These are phyloP conservation scores for Termitomyces sp. DNA, from an alignment of 768 basidiomycete species.

Conservation along the genomic window DNA sequence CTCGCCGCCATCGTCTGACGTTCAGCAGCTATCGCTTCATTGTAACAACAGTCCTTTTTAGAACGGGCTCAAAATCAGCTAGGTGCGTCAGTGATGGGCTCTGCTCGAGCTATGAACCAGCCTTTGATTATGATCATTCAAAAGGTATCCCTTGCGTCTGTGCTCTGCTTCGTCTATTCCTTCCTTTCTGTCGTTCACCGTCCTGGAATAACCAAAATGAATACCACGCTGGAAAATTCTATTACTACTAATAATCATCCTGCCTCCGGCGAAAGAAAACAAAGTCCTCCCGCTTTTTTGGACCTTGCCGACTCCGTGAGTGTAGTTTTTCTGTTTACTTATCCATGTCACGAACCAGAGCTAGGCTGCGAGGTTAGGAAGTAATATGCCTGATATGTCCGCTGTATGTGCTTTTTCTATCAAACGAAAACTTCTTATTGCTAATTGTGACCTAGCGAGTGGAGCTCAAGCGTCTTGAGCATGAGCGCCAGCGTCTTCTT, in stretches of 20 bases:
- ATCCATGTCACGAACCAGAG: slow-evolving; percentile 13
- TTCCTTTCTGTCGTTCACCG: slow-evolving; percentile 51
- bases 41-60: slow-evolving; percentile 80
- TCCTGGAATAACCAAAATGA: slow-evolving; percentile 65
- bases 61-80: slow-evolving; percentile 70
- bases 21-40: slow-evolving; percentile 43
- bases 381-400: slow-evolving; percentile 82
- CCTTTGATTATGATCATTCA: slow-evolving; percentile 12
- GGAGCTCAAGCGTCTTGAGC: slow-evolving; percentile 85
- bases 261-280: slow-evolving; percentile 67
- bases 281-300: slow-evolving; percentile 87
- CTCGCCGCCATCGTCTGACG: slow-evolving; percentile 14
- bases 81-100: slow-evolving; percentile 41
- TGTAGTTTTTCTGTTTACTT: slow-evolving; percentile 17
- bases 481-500: slow-evolving; percentile 81
- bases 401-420: slow-evolving; percentile 50
- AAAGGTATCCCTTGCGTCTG: slow-evolving; percentile 53
- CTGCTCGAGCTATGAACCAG: slow-evolving; percentile 18
- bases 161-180: slow-evolving; percentile 46
- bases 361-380: slow-evolving; percentile 78
- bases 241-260: slow-evolving; percentile 66
- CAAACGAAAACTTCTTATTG: background rate
- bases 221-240: slow-evolving; percentile 63
- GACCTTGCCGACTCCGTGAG: slow-evolving; percentile 91
- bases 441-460: slow-evolving; percentile 54